Evolutionary conservation across 495 filamentous ascomycete genomes (phyloP).

Genomic region (Delitschia confertaspora): DNA sequence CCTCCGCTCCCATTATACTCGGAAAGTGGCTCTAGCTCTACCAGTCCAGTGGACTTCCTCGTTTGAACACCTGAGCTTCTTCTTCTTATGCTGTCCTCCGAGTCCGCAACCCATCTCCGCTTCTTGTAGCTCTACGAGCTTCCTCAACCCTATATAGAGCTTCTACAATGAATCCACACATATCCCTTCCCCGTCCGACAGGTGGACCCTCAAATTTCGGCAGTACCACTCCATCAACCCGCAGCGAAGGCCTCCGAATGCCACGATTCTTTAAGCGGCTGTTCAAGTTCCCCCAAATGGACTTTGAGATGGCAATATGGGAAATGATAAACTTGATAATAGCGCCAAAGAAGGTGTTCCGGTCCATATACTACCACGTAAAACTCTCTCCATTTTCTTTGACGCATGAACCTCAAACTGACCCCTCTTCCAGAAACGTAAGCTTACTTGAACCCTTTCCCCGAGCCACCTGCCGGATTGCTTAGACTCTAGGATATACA

Average conservation of each 20-base stretch:
- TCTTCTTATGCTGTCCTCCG: no score
- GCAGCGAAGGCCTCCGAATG: slow-evolving; percentile 44
- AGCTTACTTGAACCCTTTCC: slow-evolving; percentile 10
- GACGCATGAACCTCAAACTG: slow-evolving; percentile 2
- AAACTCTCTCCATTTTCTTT: slow-evolving; percentile 18
- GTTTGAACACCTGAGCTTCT: neutral
- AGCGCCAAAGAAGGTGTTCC: slow-evolving; percentile 68
- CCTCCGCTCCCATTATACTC: no score
- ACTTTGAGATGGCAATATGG: slow-evolving; percentile 61
- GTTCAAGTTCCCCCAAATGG: slow-evolving; percentile 42
- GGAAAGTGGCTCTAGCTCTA: no score
- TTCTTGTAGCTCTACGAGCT: neutral
- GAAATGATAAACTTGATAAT: slow-evolving; percentile 68
- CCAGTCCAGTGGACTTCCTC: no score
- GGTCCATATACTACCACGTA: slow-evolving; percentile 71
- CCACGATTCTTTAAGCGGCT: slow-evolving; percentile 42
- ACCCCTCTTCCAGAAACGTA: slow-evolving; percentile 54
- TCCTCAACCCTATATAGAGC: neutral
- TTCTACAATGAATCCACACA: slow-evolving; percentile 53
- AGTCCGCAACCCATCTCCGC: no score
- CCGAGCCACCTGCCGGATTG: neutral
- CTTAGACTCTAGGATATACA: neutral
- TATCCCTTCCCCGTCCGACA: slow-evolving; percentile 53
- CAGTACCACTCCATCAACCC: slow-evolving; percentile 40
- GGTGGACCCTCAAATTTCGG: slow-evolving; percentile 47